Conservation (phyloP, 768 basidiomycete genomes). For the Rhizopogon vesiculosus region DNA sequence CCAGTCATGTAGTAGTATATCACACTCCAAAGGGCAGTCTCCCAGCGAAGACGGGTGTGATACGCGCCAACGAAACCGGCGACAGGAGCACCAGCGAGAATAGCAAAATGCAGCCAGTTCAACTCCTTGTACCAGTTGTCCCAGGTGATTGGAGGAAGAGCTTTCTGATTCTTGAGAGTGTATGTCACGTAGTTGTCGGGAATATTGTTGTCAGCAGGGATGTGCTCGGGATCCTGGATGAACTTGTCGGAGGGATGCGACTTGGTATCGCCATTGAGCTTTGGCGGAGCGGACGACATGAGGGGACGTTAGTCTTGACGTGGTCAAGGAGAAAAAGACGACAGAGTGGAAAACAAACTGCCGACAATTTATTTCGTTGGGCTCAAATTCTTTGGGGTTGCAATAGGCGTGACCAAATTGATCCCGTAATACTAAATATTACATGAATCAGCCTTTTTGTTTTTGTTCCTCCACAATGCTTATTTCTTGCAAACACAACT, state of each 20-base stretch:
- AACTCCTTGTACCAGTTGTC: slow-evolving; percentile 56
- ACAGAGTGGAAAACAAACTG: neutral
- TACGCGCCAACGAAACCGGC: slow-evolving; percentile 70
- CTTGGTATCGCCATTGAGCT: neutral
- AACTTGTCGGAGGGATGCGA: slow-evolving; percentile 9
- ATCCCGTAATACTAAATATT: neutral
- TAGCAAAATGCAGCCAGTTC: slow-evolving; percentile 71
- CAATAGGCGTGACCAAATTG: neutral
- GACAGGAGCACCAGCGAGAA: slow-evolving; percentile 70
- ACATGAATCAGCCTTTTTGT: neutral
- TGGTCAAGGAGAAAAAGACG: slow-evolving; percentile 22
- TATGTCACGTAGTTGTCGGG: slow-evolving; percentile 82
- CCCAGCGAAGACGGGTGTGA: slow-evolving; percentile 59
- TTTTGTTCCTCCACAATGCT: no score
- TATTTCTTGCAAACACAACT: no score
- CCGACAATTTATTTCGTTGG: slow-evolving; percentile 17
- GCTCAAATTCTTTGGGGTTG: slow-evolving; percentile 31
- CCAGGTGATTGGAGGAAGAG: slow-evolving; percentile 65
- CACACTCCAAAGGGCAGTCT: slow-evolving; percentile 69
- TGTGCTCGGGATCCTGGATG: slow-evolving; percentile 22
- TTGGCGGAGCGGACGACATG: slow-evolving; percentile 24
- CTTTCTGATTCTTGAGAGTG: slow-evolving; percentile 63
- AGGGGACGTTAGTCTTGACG: neutral
- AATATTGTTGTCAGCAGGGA: slow-evolving; percentile 52
- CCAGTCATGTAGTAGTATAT: slow-evolving; percentile 79